Evolutionary conservation across 2,329 filamentous ascomycete species (phyloP), one percentile per base, ranked within the genome.

Genomic region (Penicillium sp.): DNA sequence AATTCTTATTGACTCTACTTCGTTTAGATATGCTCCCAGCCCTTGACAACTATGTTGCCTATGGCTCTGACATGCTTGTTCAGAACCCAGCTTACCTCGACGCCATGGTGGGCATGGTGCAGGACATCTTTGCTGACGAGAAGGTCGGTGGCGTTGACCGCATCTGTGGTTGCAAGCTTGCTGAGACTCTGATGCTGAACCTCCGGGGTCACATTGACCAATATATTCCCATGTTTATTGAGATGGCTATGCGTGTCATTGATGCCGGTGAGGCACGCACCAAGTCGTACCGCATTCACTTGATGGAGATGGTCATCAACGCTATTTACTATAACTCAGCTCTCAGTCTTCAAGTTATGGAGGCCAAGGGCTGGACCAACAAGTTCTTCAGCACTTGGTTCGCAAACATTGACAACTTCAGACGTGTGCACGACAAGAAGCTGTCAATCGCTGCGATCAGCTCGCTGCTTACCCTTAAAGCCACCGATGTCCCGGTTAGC

Each of bases 351-450:
- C 87, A 91, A 58, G 85, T 96, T 35, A 82, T 99, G n/a, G 94
- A 99, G 77, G 78, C 81, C 49, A 93, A 95, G 67, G 88, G 85
- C 57, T 97, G 92, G 93, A 97, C 94, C 7, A 97, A 97, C 77
- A 95, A 95, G 70, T 99, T 99, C 78, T 99, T 99, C 80, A 96
- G 90, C 75, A 79, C 95, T 55, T 99, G 94, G 94, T 99, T 99
- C 74, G 90, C 90, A 39, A 95, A 87, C 76, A 99, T 99, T 78
- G 89, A 96, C 59, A 87, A 85, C 67, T 97, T 99, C 77, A 89
- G 85, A 48, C 84, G 94, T 39, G 94, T 99, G 2, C 94, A 99
- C 71, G 94, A 99, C 79, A 99, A 99, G 84, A 99, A 97, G 80
- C 81, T 99, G 26, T 97, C 91, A 59, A 97, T 99, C 65, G 90